Conservation (phyloP, 208 protist species). For the Balamuthia mandrillaris region DNA sequence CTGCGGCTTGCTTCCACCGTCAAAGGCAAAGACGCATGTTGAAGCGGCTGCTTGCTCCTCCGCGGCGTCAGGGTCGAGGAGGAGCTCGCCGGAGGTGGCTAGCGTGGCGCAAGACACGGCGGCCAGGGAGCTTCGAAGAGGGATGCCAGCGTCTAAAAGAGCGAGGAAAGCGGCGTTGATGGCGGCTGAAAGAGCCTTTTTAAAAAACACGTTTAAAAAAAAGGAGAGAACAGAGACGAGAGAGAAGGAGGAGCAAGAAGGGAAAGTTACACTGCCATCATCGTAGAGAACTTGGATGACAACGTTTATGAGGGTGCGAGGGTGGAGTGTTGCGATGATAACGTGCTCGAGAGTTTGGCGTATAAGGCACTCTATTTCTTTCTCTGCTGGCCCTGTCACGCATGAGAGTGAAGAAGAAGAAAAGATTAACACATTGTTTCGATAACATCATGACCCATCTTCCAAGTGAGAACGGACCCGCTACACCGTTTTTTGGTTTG, state of each 20-base stretch:
- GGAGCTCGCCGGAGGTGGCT: neutral
- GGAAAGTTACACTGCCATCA: constrained; percentile 8
- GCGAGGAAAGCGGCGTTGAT: constrained; percentile 24
- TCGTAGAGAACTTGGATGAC: constrained; percentile 31
- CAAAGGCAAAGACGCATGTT: neutral
- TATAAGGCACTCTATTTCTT: constrained; percentile 13
- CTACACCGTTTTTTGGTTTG: neutral
- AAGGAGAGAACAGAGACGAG: neutral
- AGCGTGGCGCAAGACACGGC: neutral
- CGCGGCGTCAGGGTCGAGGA: neutral
- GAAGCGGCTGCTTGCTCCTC: neutral
- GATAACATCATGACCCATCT: too few relatives aligned
- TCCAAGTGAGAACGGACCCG: too few relatives aligned
- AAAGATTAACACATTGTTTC: too few relatives aligned
- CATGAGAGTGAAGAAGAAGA: neutral
- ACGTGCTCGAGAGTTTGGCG: neutral
- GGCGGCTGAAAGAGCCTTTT: neutral
- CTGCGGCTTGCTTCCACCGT: too few relatives aligned
- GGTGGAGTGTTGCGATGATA: constrained; percentile 34
- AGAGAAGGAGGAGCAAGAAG: too few relatives aligned
- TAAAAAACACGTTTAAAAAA: neutral
- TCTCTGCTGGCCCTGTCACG: neutral
- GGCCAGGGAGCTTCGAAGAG: neutral
- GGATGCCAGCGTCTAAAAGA: constrained; percentile 16
- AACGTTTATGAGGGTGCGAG: constrained; percentile 16